A percentile compares a stretch with the other conserved stretches of the same genome.
These are phyloP conservation scores for Nemania sp. DNA, from an alignment of 2,329 filamentous ascomycete genomes.

Conservation along the genomic window DNA sequence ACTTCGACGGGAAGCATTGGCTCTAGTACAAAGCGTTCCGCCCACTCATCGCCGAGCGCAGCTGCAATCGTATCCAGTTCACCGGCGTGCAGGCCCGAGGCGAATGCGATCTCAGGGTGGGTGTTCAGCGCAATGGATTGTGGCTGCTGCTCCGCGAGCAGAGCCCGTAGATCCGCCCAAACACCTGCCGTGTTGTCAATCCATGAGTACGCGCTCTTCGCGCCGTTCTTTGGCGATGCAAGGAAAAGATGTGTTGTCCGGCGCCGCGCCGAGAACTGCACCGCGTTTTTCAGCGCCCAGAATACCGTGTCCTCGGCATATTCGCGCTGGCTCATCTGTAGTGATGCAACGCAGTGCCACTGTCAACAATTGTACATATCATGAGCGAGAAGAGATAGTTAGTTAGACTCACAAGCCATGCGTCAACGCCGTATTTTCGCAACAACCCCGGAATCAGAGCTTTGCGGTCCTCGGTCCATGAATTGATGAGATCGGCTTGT, in stretches of 20 bases:
- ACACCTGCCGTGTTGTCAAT: constrained; percentile 61
- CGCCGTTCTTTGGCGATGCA: constrained; percentile 51
- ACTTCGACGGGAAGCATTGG: constrained; percentile 61
- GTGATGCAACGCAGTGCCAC: not conserved
- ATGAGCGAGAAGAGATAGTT: not conserved
- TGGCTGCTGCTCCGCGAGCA: constrained; percentile 55
- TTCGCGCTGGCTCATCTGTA: constrained; percentile 62
- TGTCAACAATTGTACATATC: constrained; percentile 1
- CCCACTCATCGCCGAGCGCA: constrained; percentile 56
- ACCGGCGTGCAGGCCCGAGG: constrained; percentile 61
- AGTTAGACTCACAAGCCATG: constrained; percentile 58
- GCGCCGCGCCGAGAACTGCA: constrained; percentile 62
- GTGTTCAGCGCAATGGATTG: constrained; percentile 58
- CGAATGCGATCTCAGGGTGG: constrained; percentile 59
- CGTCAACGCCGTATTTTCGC: constrained; percentile 59
- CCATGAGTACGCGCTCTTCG: constrained; percentile 55
- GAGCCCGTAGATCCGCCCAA: constrained; percentile 55
- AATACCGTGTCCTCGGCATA: constrained; percentile 65
- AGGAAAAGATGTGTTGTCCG: constrained; percentile 64
- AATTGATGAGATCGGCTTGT: constrained; percentile 58
- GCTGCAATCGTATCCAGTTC: constrained; percentile 55
- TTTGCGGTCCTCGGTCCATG: constrained; percentile 59
- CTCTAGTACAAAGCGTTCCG: constrained; percentile 55
- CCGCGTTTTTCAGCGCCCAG: constrained; percentile 61
- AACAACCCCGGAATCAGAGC: constrained; percentile 57